These are phyloP conservation scores for Cercospora nicotianae DNA, from an alignment of 2,329 filamentous ascomycete species.

Conservation along the genomic window DNA sequence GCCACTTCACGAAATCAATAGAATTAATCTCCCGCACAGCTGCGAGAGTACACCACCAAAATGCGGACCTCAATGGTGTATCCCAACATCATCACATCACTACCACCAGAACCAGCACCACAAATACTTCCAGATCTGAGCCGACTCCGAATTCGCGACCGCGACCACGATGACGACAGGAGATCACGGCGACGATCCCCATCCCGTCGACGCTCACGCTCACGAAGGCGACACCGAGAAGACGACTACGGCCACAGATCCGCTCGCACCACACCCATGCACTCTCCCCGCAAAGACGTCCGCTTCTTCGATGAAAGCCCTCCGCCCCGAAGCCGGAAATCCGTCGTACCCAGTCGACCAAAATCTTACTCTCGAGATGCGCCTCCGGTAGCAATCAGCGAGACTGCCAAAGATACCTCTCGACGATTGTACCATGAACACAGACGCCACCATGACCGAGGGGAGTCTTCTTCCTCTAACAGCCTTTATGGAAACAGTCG, in stretches of 20 bases:
- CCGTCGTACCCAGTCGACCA: slow-evolving; percentile 16
- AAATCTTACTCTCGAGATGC: slow-evolving; percentile 24
- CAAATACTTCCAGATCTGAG: slow-evolving; percentile 16
- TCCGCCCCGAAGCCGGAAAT: slow-evolving; percentile 11
- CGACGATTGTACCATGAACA: slow-evolving; percentile 19
- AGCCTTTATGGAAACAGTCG: background rate
- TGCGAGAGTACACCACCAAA: slow-evolving; percentile 8
- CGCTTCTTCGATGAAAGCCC: slow-evolving; percentile 24
- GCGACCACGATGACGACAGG: slow-evolving; percentile 8
- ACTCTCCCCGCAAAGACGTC: slow-evolving; percentile 21
- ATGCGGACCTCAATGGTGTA: slow-evolving; percentile 21
- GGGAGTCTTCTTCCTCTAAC: slow-evolving; percentile 1
- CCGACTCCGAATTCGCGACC: slow-evolving; percentile 12
- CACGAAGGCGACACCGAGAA: slow-evolving; percentile 1
- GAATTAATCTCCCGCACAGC: background rate
- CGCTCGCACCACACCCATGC: slow-evolving; percentile 8
- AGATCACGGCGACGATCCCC: background rate
- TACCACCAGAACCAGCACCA: slow-evolving; percentile 7
- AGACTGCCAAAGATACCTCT: slow-evolving; percentile 26
- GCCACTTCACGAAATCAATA: background rate
- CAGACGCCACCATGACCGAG: background rate
- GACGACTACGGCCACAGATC: slow-evolving; percentile 4
- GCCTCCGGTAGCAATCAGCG: slow-evolving; percentile 24
- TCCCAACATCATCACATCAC: slow-evolving; percentile 11
- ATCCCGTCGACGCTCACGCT: slow-evolving; percentile 13